Evolutionary conservation across 2,329 filamentous ascomycete species (phyloP).

Genomic region (Tolypocladium ophioglossoides): DNA sequence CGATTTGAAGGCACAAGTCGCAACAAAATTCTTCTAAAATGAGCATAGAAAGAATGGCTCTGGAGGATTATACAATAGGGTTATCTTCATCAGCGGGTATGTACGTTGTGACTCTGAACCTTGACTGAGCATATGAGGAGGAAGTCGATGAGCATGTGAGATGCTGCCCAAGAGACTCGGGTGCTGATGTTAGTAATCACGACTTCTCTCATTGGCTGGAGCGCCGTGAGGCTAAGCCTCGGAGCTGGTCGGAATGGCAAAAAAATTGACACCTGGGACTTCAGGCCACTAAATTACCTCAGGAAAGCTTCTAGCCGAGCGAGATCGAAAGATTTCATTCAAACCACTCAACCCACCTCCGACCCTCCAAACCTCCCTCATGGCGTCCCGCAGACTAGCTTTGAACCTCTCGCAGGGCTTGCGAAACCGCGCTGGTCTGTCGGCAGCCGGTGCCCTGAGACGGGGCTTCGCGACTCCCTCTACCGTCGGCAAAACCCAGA

Average conservation of each 20-base stretch:
- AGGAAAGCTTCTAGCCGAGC: slow-evolving; percentile 35
- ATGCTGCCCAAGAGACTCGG: neutral
- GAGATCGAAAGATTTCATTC: slow-evolving; percentile 36
- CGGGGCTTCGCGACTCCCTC: slow-evolving; percentile 88
- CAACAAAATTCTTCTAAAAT: neutral
- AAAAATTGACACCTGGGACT: slow-evolving; percentile 20
- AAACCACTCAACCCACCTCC: slow-evolving; percentile 44
- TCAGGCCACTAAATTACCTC: slow-evolving; percentile 33
- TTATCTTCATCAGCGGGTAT: neutral
- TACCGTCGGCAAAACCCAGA: slow-evolving; percentile 74
- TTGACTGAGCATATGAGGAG: neutral
- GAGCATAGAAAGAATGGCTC: neutral
- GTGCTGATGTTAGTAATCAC: slow-evolving; percentile 20
- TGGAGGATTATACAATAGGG: neutral
- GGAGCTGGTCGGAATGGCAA: slow-evolving; percentile 32
- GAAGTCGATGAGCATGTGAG: neutral
- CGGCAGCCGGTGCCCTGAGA: slow-evolving; percentile 64
- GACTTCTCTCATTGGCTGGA: slow-evolving; percentile 22
- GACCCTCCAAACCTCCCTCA: slow-evolving; percentile 46
- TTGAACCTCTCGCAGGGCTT: slow-evolving; percentile 86
- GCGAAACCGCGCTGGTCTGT: slow-evolving; percentile 77
- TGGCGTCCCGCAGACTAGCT: slow-evolving; percentile 97
- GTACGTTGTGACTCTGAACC: neutral
- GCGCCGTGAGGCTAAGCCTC: slow-evolving; percentile 16
- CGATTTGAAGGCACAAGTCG: neutral